A percentile compares a stretch with the other conserved stretches of the same genome.
Evolutionary conservation across 179 eudicot genomes (phyloP).

Genomic region (Dionaea muscipula): DNA sequence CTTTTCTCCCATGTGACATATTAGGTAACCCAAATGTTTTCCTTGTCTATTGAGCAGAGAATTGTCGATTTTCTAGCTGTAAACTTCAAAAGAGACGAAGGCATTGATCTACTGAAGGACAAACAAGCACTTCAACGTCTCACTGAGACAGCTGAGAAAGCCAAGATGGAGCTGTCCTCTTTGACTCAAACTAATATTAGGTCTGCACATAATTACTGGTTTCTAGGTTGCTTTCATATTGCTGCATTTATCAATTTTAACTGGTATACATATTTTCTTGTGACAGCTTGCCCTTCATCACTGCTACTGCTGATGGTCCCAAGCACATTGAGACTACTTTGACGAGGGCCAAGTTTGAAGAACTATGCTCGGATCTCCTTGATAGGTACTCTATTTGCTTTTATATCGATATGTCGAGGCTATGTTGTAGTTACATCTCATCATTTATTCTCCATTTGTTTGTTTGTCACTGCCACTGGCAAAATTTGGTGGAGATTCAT

Average conservation of each 20-base stretch:
- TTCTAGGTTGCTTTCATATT: not conserved
- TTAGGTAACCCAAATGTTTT: not conserved
- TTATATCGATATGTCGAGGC: not conserved
- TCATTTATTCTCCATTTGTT: not conserved
- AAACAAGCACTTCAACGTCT: conserved; percentile 94
- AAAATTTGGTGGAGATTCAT: too few species aligned
- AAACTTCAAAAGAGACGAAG: conserved; percentile 70
- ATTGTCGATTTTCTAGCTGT: conserved; percentile 92
- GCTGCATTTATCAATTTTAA: not conserved
- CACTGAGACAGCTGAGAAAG: conserved; percentile 95
- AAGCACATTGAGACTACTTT: conserved; percentile 90
- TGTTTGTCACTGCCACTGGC: too few species aligned
- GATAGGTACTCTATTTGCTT: conserved; percentile 44
- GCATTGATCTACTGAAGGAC: conserved; percentile 87
- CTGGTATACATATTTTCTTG: not conserved
- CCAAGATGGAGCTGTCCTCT: conserved; percentile 91
- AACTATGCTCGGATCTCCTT: conserved; percentile 76
- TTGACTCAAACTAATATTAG: conserved; percentile 84
- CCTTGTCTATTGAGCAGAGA: conserved; percentile 39
- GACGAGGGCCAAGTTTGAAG: conserved; percentile 94
- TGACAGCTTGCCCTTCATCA: conserved; percentile 77
- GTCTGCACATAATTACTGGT: conserved; percentile 15
- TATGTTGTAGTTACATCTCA: not conserved
- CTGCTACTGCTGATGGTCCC: conserved; percentile 99
- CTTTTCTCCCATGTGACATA: not conserved